phyloP scores from a whole-genome alignment of 352 stramenopile species.

The Pythium periplocum region DNA sequence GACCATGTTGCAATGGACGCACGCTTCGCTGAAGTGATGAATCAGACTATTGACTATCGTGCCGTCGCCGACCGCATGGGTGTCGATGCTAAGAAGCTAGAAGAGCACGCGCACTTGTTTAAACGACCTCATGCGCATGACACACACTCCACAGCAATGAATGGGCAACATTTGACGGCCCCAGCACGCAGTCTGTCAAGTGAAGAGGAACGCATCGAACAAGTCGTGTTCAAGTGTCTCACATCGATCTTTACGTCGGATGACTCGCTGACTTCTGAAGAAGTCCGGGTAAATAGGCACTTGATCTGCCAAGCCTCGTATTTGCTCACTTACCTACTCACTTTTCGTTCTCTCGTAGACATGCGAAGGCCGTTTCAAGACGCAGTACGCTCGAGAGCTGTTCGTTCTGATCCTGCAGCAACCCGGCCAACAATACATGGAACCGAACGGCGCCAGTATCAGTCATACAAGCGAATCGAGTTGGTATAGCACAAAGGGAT shows the following conservation, averaged over 20 bases:
- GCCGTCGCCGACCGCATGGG: slow-evolving; percentile 13
- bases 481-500: slow-evolving; percentile 80
- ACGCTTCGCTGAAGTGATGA: slow-evolving; percentile 18
- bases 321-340: neutral
- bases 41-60: slow-evolving; percentile 15
- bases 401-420: slow-evolving; percentile 88
- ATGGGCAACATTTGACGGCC: slow-evolving; percentile 10
- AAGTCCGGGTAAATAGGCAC: slow-evolving; percentile 37
- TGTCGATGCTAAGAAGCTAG: slow-evolving; percentile 15
- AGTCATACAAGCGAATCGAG: slow-evolving; percentile 25
- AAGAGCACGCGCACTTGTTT: slow-evolving; percentile 22
- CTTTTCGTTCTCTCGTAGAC: slow-evolving; percentile 21
- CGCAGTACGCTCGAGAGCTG: slow-evolving; percentile 61
- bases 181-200: slow-evolving; percentile 40
- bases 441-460: slow-evolving; percentile 26
- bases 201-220: slow-evolving; percentile 72
- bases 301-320: neutral
- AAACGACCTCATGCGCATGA: slow-evolving; percentile 13
- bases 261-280: slow-evolving; percentile 43
- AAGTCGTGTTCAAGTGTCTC: slow-evolving; percentile 79
- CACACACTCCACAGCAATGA: neutral
- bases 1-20: slow-evolving; percentile 10
- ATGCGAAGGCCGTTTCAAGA: slow-evolving; percentile 65
- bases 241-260: slow-evolving; percentile 82
- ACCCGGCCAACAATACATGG: slow-evolving; percentile 67